Evolutionary conservation across 306 rosid genomes (phyloP).

Genomic region (Quercus parvula): DNA sequence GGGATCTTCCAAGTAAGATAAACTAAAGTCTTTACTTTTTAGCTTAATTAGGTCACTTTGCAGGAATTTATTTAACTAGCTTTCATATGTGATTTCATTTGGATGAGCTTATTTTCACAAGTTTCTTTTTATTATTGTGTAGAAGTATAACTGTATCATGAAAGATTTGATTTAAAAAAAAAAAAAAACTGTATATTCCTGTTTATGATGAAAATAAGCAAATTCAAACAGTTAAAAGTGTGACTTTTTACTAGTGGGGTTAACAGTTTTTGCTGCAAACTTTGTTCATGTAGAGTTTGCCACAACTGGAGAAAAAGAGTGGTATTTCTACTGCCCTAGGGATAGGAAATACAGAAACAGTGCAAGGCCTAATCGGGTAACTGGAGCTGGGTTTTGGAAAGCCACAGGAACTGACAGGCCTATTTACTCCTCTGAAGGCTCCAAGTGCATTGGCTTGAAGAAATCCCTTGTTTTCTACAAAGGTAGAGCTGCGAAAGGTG

Average conservation of each 20-base stretch:
- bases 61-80: neutral
- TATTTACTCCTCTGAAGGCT: slow-evolving; percentile 80
- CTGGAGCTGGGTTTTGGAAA: slow-evolving; percentile 94
- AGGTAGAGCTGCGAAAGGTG: slow-evolving; percentile 86
- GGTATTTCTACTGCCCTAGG: slow-evolving; percentile 92
- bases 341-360: slow-evolving; percentile 94
- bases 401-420: slow-evolving; percentile 94
- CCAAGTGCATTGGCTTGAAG: slow-evolving; percentile 83
- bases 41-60: neutral
- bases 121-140: no score
- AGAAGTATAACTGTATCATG: no score
- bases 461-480: slow-evolving; percentile 87
- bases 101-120: no score
- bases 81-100: neutral
- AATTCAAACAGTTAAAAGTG: neutral
- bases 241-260: neutral
- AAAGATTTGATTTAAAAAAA: no score
- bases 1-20: slow-evolving; percentile 97
- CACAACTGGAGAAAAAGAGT: slow-evolving; percentile 76
- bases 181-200: no score
- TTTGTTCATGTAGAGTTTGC: slow-evolving; percentile 54
- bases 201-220: no score
- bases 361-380: slow-evolving; percentile 89
- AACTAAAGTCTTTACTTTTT: neutral
- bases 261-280: neutral